These are phyloP conservation scores for Austroboletus niveus DNA, from an alignment of 1,284 basidiomycete genomes.

Conservation along the genomic window DNA sequence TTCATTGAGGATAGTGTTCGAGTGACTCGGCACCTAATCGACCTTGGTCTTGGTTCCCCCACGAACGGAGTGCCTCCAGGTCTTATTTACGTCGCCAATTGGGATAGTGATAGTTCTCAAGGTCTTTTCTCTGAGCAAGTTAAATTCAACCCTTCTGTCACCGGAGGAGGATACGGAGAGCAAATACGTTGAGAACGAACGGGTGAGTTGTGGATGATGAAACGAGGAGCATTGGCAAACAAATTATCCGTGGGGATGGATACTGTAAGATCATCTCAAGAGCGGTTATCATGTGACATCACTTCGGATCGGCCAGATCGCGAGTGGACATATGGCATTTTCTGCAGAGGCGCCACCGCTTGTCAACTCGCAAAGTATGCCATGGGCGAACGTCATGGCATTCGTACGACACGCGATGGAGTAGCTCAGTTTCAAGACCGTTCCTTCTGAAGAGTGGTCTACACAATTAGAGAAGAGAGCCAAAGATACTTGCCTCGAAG, in stretches of 20 bases:
- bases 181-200: conserved; percentile 5
- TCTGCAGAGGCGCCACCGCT: conserved; percentile 6
- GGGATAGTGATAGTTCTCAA: conserved; percentile 20
- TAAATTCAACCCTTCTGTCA: conserved; percentile 11
- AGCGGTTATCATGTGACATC: conserved; percentile 22
- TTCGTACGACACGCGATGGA: conserved; percentile 11
- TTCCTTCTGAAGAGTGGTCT: too few species aligned
- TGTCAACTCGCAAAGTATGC: conserved; percentile 21
- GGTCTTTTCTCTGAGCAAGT: conserved; percentile 35
- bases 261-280: conserved; percentile 23
- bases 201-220: not conserved
- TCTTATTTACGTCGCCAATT: conserved; percentile 36
- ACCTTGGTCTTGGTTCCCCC: conserved; percentile 13
- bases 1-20: conserved; percentile 24
- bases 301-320: conserved; percentile 32
- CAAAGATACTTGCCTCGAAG: too few species aligned
- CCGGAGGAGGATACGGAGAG: conserved; percentile 10
- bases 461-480: too few species aligned
- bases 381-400: conserved; percentile 16
- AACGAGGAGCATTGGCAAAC: not conserved
- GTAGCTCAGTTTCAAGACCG: too few species aligned
- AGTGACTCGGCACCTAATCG: conserved; percentile 23
- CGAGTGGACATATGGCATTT: conserved; percentile 19
- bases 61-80: conserved; percentile 18
- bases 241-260: not conserved